A percentile compares a stretch with the other conserved stretches of the same genome.
Evolutionary conservation across 2,329 filamentous ascomycete genomes (phyloP).

Genomic region (Cladophialophora bantiana): DNA sequence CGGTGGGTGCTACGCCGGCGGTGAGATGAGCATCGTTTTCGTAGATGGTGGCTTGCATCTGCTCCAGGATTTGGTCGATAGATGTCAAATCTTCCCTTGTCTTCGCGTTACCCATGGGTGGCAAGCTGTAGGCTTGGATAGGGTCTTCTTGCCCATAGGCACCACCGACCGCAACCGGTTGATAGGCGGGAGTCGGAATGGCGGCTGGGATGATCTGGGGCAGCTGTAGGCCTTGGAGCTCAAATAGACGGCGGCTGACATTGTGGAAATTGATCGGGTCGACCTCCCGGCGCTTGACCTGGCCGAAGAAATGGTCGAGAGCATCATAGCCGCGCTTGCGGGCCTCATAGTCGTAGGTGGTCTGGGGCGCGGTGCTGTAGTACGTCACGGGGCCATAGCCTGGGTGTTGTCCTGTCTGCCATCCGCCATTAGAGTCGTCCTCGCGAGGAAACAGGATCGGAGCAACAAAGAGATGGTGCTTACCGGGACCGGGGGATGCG

Average conservation of each 20-base stretch:
- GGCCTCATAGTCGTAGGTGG: constrained; percentile 74
- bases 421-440: neutral
- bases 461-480: neutral
- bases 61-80: constrained; percentile 92
- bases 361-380: constrained; percentile 68
- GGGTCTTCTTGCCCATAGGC: constrained; percentile 64
- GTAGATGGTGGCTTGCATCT: constrained; percentile 95
- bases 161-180: constrained; percentile 57
- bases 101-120: constrained; percentile 83
- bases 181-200: constrained; percentile 59
- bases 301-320: constrained; percentile 91
- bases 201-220: constrained; percentile 62
- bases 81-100: constrained; percentile 94
- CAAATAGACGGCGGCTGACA: constrained; percentile 86
- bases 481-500: constrained; percentile 37
- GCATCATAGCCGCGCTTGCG: constrained; percentile 87
- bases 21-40: constrained; percentile 86
- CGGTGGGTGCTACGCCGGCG: constrained; percentile 77
- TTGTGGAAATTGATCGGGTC: constrained; percentile 89
- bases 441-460: neutral
- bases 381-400: constrained; percentile 79
- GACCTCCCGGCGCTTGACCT: constrained; percentile 88
- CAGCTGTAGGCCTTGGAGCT: constrained; percentile 74
- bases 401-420: constrained; percentile 61
- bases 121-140: constrained; percentile 81